phyloP scores from a whole-genome alignment of 2,329 filamentous ascomycete species.

The Aspergillus sp. region DNA sequence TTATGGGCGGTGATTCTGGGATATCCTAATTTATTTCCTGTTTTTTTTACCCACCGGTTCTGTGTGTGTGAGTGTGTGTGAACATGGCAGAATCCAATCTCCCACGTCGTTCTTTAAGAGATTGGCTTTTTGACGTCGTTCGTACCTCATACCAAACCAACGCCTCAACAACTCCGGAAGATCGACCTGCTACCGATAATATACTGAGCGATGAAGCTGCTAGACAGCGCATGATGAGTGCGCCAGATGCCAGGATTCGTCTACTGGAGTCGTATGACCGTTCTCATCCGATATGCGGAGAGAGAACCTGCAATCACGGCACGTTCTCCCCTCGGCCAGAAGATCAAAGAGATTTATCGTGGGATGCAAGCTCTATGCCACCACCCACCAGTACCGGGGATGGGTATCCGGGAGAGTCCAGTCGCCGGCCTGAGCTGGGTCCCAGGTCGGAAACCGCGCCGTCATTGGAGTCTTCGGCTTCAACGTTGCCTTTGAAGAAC shows the following conservation, averaged over 20 bases:
- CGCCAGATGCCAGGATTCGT: constrained; percentile 27
- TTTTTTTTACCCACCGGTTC: not conserved
- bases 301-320: constrained; percentile 59
- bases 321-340: constrained; percentile 65
- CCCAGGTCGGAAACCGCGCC: constrained; percentile 58
- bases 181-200: constrained; percentile 2
- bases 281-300: constrained; percentile 30
- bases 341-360: constrained; percentile 40
- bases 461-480: constrained; percentile 64
- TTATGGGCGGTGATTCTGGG: not conserved
- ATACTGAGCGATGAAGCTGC: not conserved
- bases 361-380: constrained; percentile 21
- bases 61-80: not conserved
- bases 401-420: constrained; percentile 11
- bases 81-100: constrained; percentile 24
- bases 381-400: not conserved
- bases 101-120: constrained; percentile 23
- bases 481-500: constrained; percentile 66
- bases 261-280: constrained; percentile 36
- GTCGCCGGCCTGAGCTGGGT: constrained; percentile 32
- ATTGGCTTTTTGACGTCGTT: constrained; percentile 26
- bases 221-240: constrained; percentile 4
- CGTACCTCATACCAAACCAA: constrained; percentile 12
- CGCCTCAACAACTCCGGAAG: constrained; percentile 8
- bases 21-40: not conserved